Base-by-base conservation (phyloP, 331 rosid genomes). In the Quercus lobata region DNA sequence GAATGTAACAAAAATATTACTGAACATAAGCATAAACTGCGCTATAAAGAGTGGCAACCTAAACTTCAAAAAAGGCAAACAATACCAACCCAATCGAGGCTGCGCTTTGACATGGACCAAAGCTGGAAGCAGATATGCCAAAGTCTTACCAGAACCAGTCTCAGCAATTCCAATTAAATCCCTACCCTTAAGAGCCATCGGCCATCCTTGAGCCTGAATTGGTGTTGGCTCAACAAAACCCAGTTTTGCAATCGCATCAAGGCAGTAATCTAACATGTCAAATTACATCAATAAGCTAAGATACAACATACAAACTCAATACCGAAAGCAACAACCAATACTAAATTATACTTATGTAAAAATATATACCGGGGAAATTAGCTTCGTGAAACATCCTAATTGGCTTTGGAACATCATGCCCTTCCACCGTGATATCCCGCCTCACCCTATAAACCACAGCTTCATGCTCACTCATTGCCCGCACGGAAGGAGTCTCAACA, bases 131-230 rank as follows among this genome's bases (percentile, higher is more conserved):
- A 96, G 81, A 88, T 96, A 96, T 2, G 99, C 87, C 84, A 96
- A 83, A 60, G 99, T 96, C 87, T 96, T 96, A 78, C 98, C 99
- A 2, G 99, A 96, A 78, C 99, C 99, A 53, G 99, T 96, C 90
- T 96, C 99, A 15, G 99, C 99, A 86, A 96, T 96, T 81, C 99
- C 98, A 78, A 96, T 76, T 75, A 96, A 86, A 83, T 96, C 99
- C 82, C 98, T 89, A 83, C 99, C 99, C 79, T 86, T 96, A n/a
- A 96, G 87, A 83, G 98, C 99, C 97, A 96, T 96, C 46, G 99
- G 98, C 99, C 99, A 96, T 79, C 99, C 99, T 78, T 96, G 99
- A 82, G 98, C 93, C 84, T 96, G 98, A 79, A 96, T 96, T 76
- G 99, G 91, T 12, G 99, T 96, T 35, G 99, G 99, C 85, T 96